Evolutionary conservation across 2,329 filamentous ascomycete species (phyloP), one percentile per base, ranked within the genome.

Genomic region (Diplodia corticola): DNA sequence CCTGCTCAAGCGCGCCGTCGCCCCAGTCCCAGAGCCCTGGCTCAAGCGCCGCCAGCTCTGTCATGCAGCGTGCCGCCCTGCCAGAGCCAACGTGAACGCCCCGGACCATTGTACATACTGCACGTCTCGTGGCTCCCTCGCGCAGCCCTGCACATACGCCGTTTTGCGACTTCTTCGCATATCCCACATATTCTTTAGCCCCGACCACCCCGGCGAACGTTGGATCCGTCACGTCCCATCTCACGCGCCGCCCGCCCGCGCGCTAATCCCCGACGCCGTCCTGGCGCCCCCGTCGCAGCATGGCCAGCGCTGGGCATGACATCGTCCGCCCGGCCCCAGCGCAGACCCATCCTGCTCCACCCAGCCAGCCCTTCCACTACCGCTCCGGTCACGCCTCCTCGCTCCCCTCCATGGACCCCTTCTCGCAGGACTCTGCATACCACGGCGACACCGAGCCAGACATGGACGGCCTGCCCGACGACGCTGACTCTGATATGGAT

Each of bases 121-220:
- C 51, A 59, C 63, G 37, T 65, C 46, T 65, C 63, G 53, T 59
- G 63, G 51, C 63, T 49, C 28, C 48, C 61, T 30, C 46, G 46
- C 46, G 46, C 60, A 35, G 46, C 49, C 50, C 63, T 65, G 63
- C 63, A 65, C 63, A 65, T 65, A 65, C 51, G 53, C 63, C 53
- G 51, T 64, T 65, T 49, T 65, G 59, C 57, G 53, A 65, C 63
- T 64, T 64, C 63, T 64, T 64, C 63, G 50, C 63, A 54, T 64
- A 63, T 50, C 46, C 44, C 26, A 50, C 49, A 28, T 54, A 55
- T 57, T 65, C 53, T 65, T 57, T 59, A 65, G 51, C 63, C 28
- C 53, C 53, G 15, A n/a, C 24, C n/a, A 20, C 37, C n/a, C 40
- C 33, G 22, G 12, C 54, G 4, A 20, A 9, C 37, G 20, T 28